Evolutionary conservation across 2,329 filamentous ascomycete genomes (phyloP).

Genomic region (Alternaria sp.): DNA sequence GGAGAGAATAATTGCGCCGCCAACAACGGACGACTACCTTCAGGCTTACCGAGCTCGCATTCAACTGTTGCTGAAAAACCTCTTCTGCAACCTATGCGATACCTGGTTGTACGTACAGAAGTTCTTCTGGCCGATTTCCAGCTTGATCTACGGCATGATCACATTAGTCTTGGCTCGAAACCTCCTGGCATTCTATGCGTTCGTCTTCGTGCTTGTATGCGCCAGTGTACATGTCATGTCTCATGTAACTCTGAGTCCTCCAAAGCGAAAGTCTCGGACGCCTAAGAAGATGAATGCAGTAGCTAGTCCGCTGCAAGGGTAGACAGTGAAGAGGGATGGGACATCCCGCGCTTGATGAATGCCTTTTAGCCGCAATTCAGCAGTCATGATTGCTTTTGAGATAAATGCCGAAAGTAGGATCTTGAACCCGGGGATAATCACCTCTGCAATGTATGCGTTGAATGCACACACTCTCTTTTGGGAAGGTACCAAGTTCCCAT

Average conservation of each 20-base stretch:
- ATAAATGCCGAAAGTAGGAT: background rate
- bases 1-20: slow-evolving; percentile 13
- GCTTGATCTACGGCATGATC: slow-evolving; percentile 16
- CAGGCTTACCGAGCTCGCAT: background rate
- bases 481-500: background rate
- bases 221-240: slow-evolving; percentile 9
- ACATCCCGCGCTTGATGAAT: background rate
- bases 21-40: slow-evolving; percentile 9
- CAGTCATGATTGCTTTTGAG: background rate
- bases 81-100: background rate
- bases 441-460: background rate
- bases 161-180: slow-evolving; percentile 15
- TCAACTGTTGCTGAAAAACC: background rate
- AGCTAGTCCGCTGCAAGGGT: background rate
- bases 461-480: background rate
- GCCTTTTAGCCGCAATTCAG: background rate
- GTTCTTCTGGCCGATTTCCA: slow-evolving; percentile 19
- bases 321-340: background rate
- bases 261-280: background rate
- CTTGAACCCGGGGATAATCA: background rate
- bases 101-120: slow-evolving; percentile 4
- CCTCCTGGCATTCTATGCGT: slow-evolving; percentile 13
- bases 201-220: slow-evolving; percentile 16
- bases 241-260: background rate
- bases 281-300: background rate